Evolutionary conservation across 1,284 basidiomycete species (phyloP), one percentile per base, ranked within the genome.

Genomic region (Phaffia rhodozyma): DNA sequence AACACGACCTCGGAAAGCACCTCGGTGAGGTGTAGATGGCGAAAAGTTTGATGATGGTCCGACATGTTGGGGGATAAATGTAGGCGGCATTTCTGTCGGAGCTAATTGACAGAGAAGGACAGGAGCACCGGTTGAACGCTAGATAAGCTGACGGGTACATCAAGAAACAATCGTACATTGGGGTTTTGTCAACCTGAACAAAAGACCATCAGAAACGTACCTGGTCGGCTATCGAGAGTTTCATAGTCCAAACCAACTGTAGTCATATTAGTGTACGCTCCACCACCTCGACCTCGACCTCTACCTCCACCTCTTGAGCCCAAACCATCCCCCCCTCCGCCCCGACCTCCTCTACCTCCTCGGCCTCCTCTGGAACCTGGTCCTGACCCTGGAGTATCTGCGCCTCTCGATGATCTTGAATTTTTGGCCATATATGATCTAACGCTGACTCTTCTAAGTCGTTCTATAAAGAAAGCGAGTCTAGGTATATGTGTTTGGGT

Each of bases 291-390:
- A 43, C 38, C 38, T 43, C 38, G 5, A 11, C 38, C 63, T 34
- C 63, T 11, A 11, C 63, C 58, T 23, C 63, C 29, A 57, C 63
- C 58, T 50, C 63, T 47, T 23, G 52, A 59, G 57, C 49, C 51
- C 18, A 32, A 43, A 11, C 48, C 56, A 13, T 58, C 55, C 29
- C 57, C 23, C 16, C 62, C 53, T 30, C 62, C 48, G 21, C 34
- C 13, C 1, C 53, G 38, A 4, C 58, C 63, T 23, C 58, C 34
- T n/a, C 59, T 55, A 27, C 54, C 32, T 27, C 63, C 53, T 1
- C 62, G 52, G 2, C 56, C 11, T 18, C 62, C 55, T 50, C 61
- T 50, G 30, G 49, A 50, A 38, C 55, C 30, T 58, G 21, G 29
- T 21, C 38, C 38, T 43, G 38, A 43, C 2, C 38, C 38, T 43